phyloP scores from a whole-genome alignment of 768 basidiomycete species.

The Cyclocybe aegerita region DNA sequence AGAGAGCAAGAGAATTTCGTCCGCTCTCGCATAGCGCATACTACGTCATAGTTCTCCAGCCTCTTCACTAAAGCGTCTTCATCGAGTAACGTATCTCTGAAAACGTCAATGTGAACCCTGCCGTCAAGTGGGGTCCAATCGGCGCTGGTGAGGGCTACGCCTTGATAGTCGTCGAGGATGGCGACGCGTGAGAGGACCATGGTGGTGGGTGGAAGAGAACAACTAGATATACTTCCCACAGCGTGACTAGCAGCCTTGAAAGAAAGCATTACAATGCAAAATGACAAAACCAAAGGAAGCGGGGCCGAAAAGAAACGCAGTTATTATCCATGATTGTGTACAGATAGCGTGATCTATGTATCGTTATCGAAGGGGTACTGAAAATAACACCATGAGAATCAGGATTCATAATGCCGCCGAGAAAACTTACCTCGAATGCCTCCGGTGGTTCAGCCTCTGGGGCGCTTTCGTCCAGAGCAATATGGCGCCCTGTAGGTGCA shows the following conservation, averaged over 20 bases:
- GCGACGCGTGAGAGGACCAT: constrained; percentile 37
- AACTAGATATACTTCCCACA: neutral
- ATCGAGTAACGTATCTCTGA: constrained; percentile 49
- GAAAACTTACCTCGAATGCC: constrained; percentile 74
- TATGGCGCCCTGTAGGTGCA: constrained; percentile 47
- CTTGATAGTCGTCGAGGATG: constrained; percentile 64
- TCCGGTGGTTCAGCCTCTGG: constrained; percentile 77
- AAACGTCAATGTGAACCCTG: constrained; percentile 42
- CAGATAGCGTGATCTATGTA: constrained; percentile 35
- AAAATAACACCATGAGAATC: constrained; percentile 20
- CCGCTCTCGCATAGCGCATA: constrained; percentile 68
- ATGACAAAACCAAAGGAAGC: no score
- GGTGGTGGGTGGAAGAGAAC: constrained; percentile 5
- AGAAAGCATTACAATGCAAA: no score
- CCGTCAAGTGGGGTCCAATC: constrained; percentile 52
- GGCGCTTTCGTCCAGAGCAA: constrained; percentile 67
- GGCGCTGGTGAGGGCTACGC: constrained; percentile 46
- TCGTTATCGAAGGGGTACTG: constrained; percentile 81
- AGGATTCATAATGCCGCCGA: constrained; percentile 1
- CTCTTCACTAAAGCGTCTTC: constrained; percentile 49
- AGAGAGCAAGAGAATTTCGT: constrained; percentile 53
- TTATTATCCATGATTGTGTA: constrained; percentile 17
- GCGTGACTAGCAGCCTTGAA: no score
- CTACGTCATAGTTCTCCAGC: constrained; percentile 51
- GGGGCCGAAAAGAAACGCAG: constrained; percentile 16